phyloP scores from a whole-genome alignment of 1,284 basidiomycete genomes.

The Mycena citricolor region DNA sequence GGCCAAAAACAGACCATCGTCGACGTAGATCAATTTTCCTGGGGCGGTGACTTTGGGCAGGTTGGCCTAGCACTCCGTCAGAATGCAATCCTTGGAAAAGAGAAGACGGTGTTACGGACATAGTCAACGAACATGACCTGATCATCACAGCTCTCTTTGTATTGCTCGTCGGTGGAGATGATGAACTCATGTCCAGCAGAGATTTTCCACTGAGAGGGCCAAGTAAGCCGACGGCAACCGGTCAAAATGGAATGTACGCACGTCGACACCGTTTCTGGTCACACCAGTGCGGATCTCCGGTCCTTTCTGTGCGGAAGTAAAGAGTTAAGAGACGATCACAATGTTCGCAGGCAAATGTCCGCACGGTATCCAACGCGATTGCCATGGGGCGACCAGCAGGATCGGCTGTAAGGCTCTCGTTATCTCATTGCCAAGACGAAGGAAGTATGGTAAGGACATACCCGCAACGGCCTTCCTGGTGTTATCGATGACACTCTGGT shows the following conservation, averaged over 20 bases:
- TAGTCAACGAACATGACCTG: conserved; percentile 91
- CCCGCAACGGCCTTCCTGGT: conserved; percentile 81
- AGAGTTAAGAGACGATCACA: conserved; percentile 8
- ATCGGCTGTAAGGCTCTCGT: conserved; percentile 41
- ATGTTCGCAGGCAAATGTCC: conserved; percentile 29
- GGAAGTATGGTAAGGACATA: conserved; percentile 36
- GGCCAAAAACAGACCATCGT: too few species aligned
- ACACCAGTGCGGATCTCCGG: conserved; percentile 98
- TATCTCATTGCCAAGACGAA: conserved; percentile 5
- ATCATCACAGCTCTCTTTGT: conserved; percentile 78
- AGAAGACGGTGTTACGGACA: conserved; percentile 46
- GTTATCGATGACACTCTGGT: conserved; percentile 97
- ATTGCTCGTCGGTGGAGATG: conserved; percentile 84
- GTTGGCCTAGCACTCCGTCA: conserved; percentile 60
- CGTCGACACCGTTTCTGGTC: conserved; percentile 86
- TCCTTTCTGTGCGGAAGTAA: conserved; percentile 72
- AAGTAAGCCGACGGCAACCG: not conserved
- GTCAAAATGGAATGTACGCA: conserved; percentile 43
- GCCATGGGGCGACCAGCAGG: conserved; percentile 87
- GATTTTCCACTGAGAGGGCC: conserved; percentile 52
- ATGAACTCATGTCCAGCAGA: conserved; percentile 93
- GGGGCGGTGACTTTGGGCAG: conserved; percentile 93
- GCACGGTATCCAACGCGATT: conserved; percentile 94
- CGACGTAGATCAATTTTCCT: conserved; percentile 96
- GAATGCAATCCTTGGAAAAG: conserved; percentile 18